phyloP scores from a whole-genome alignment of 257 asterid species.

The Solanum corneliomulleri region DNA sequence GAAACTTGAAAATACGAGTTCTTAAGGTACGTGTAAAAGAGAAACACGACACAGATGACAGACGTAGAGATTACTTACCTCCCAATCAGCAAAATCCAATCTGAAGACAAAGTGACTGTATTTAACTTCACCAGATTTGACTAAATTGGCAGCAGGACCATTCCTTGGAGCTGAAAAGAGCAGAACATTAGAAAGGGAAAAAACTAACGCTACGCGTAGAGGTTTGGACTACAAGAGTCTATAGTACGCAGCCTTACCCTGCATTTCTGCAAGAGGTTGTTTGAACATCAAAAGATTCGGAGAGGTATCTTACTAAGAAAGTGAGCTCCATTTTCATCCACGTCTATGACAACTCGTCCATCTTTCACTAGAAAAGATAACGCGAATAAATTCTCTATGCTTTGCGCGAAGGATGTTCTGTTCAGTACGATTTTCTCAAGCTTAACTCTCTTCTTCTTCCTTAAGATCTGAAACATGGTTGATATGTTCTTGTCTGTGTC shows the following conservation, averaged over 20 bases:
- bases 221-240: not conserved
- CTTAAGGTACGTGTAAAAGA: not conserved
- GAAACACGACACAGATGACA: not conserved
- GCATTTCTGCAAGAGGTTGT: not conserved
- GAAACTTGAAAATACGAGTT: not conserved
- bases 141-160: conserved; percentile 26
- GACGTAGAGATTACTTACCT: conserved; percentile 12
- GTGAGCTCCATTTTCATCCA: conserved; percentile 38
- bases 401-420: conserved; percentile 41
- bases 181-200: not conserved
- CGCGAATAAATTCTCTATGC: conserved; percentile 48
- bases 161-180: conserved; percentile 30
- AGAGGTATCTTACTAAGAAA: conserved; percentile 22
- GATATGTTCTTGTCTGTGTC: conserved; percentile 30
- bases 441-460: conserved; percentile 16
- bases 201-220: not conserved
- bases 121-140: conserved; percentile 21
- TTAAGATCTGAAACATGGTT: conserved; percentile 30
- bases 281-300: not conserved
- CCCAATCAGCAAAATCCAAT: conserved; percentile 48
- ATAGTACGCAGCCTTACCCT: not conserved
- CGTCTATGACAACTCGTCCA: conserved; percentile 28
- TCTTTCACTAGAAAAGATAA: conserved; percentile 52
- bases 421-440: conserved; percentile 40
- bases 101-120: conserved; percentile 36